Evolutionary conservation across 129 eudicot species (phyloP).

Genomic region (carrot (Daucus carota)): DNA sequence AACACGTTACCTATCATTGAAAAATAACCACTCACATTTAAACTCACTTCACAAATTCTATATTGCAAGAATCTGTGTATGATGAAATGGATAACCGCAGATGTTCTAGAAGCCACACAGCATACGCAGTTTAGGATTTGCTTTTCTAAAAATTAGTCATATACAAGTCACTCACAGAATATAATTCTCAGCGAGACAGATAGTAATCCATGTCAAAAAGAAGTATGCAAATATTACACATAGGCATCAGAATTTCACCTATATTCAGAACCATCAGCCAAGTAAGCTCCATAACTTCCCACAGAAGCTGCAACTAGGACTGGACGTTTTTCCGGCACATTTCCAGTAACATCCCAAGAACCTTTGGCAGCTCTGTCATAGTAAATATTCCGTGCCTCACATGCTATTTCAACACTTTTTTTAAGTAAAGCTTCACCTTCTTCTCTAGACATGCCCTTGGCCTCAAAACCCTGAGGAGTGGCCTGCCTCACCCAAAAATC

Average conservation of each 20-base stretch:
- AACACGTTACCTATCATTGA: not conserved
- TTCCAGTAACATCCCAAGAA: slow-evolving; percentile 23
- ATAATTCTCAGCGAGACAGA: not conserved
- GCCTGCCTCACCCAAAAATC: slow-evolving; percentile 44
- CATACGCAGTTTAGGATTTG: not conserved
- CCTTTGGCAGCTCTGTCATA: slow-evolving; percentile 34
- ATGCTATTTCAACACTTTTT: slow-evolving; percentile 69
- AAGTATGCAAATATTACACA: not conserved
- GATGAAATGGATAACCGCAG: not conserved
- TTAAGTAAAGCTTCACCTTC: slow-evolving; percentile 66
- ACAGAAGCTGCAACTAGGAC: slow-evolving; percentile 86
- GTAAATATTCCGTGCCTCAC: slow-evolving; percentile 59
- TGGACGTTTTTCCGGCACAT: slow-evolving; percentile 26
- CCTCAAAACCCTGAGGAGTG: slow-evolving; percentile 82
- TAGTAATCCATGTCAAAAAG: not conserved
- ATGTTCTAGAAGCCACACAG: not conserved
- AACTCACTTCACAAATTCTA: not conserved
- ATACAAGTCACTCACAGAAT: not conserved
- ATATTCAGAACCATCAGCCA: slow-evolving; percentile 91
- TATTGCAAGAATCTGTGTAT: not conserved
- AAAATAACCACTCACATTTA: not conserved
- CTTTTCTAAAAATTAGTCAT: not conserved
- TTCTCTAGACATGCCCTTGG: slow-evolving; percentile 56
- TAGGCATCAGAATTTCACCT: slow-evolving; percentile 26
- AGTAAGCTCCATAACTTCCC: slow-evolving; percentile 92